Evolutionary conservation across 2,329 filamentous ascomycete genomes (phyloP), one percentile per base, ranked within the genome.

Genomic region (Venturia carpophila): DNA sequence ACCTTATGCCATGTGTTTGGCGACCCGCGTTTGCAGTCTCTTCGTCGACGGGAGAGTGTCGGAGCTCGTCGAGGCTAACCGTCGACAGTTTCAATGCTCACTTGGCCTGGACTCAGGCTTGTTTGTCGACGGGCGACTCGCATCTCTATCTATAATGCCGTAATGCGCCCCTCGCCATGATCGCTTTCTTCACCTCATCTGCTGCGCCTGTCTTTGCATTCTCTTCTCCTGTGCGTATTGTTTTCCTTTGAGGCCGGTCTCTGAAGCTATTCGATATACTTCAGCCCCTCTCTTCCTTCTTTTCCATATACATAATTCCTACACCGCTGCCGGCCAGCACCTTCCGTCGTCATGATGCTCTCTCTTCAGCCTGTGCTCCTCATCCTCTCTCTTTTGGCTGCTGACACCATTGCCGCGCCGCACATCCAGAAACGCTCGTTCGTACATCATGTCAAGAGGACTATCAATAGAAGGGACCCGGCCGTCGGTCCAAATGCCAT

Each of bases 401-500:
- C 80, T 52, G 70, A 80, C 56, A 78, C 76, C 65, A 72, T 82
- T 49, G 80, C 83, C 37, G 79, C 78, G 39, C 79, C 80, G 5
- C 68, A 68, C 60, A 70, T 82, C 10, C 72, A 79, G 68, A 84
- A 83, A 72, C 79, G 82, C 27, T 84, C 84, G 9, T 89, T 88
- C 77, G 84, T 82, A 72, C 62, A 62, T 21, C 41, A 62, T 55
- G 80, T 89, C 42, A 80, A 84, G 62, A 80, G 86, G 43, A 76
- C 83, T 60, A 75, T 78, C 63, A 86, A 85, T 69, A 76, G 76
- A n/a, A 76, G 76, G 19, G 85, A 85, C 71, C 77, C 79, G 27
- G 75, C 73, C 67, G 80, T 88, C 76, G 86, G 87, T n/a, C 78
- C 81, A 7, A 73, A 77, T 66, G 86, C 87, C 62, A 79, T 92